Percentiles rank a stretch among this genome's conserved stretches.
Evolutionary conservation across 495 filamentous ascomycete genomes (phyloP).

Genomic region (Opeltia flavorubescens): DNA sequence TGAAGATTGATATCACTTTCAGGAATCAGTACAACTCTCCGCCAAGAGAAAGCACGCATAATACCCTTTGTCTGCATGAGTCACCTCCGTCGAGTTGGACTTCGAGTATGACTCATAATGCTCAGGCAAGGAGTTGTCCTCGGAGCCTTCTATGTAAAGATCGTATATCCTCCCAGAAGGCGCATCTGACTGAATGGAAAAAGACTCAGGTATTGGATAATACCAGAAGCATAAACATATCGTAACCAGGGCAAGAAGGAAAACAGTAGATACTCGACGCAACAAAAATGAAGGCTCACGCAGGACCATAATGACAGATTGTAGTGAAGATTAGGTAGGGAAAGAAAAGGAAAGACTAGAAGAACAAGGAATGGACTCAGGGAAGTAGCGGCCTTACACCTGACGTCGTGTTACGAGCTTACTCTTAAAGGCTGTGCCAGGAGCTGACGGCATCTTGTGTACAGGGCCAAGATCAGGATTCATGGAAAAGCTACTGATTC

Average conservation of each 20-base stretch:
- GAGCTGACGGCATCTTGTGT: too few relatives aligned
- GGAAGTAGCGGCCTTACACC: too few relatives aligned
- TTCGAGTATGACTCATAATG: background rate
- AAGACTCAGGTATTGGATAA: background rate
- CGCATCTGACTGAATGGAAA: background rate
- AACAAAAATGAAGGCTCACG: background rate
- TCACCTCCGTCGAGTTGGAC: background rate
- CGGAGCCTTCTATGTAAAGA: background rate
- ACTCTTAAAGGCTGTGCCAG: too few relatives aligned
- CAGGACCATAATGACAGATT: too few relatives aligned
- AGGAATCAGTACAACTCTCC: background rate
- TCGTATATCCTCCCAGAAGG: background rate
- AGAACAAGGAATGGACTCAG: too few relatives aligned
- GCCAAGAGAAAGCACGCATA: too few relatives aligned
- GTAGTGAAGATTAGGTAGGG: too few relatives aligned
- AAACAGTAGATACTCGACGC: background rate
- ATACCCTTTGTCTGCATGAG: background rate
- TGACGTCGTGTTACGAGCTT: too few relatives aligned
- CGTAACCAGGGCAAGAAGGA: background rate
- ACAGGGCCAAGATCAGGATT: too few relatives aligned
- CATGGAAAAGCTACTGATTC: too few relatives aligned
- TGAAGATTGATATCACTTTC: background rate
- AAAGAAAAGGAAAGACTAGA: too few relatives aligned
- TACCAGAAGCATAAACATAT: background rate
- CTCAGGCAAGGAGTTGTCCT: background rate